Evolutionary conservation across 257 asterid species (phyloP), one percentile per base, ranked within the genome.

Genomic region (Henckelia pumila): DNA sequence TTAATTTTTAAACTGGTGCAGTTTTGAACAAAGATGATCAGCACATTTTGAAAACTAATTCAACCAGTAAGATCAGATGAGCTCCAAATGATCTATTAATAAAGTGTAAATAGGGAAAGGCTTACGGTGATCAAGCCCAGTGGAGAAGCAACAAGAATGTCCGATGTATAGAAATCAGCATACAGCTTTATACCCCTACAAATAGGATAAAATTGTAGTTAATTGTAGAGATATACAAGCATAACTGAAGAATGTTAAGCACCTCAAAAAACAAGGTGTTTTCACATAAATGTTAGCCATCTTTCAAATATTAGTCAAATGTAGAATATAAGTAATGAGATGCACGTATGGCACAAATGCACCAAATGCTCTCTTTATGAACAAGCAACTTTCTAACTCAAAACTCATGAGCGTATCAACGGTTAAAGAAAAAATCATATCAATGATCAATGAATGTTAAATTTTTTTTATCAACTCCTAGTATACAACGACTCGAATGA

Each of bases 81-180:
- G 40, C 53, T 59, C 55, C 63, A 40, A 16, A 73, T 23, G 47
- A 69, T 62, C 23, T 21, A 61, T 40, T 49, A 68, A 30, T 55
- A 62, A 6, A 70, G 63, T 55, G 70, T 64, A 47, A 37, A 44
- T 66, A 44, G 52, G 62, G 64, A 76, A 69, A 75, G 8, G 20
- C 88, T 85, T 83, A 93, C 99, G 59, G 92, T 86, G 76, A 88
- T 78, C 84, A 93, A 75, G 68, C 91, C 97, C 61, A 93, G 89
- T 56, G 99, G 99, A 73, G 99, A 90, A 71, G 96, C 97, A 80
- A 93, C 78, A 74, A 93, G 85, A 66, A 90, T 71, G 78, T 93
- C 99, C n/a, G 99, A 93, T 1, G 95, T 78, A 77, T 90, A 90
- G 79, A 90, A 90, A 73, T 93, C 97, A 56, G 85, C 86, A 70